These are phyloP conservation scores for Fusarium sp. DNA, from an alignment of 2,329 filamentous ascomycete genomes.

Conservation along the genomic window DNA sequence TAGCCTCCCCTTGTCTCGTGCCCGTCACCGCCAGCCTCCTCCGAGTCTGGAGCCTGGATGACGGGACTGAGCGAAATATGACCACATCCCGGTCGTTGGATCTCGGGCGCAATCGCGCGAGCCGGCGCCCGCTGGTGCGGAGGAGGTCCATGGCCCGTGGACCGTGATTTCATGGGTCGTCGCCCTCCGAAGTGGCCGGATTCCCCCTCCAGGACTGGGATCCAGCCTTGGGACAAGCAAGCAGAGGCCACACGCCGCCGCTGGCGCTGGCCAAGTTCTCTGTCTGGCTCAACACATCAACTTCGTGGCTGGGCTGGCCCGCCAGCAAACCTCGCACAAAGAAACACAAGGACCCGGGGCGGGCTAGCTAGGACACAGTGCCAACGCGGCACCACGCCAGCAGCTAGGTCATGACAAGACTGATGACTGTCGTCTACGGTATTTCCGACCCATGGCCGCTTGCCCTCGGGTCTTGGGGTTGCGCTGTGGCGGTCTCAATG, in stretches of 20 bases:
- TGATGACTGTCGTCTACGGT: constrained; percentile 6
- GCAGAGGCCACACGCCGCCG: constrained; percentile 19
- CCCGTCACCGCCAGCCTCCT: constrained; percentile 40
- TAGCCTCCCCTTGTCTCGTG: constrained; percentile 29
- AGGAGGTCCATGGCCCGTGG: constrained; percentile 33
- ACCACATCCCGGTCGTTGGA: constrained; percentile 40
- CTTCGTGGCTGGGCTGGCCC: constrained; percentile 38
- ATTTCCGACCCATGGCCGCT: constrained; percentile 37
- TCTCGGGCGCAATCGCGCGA: constrained; percentile 38
- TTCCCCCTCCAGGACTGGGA: constrained; percentile 34
- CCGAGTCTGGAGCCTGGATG: constrained; percentile 8
- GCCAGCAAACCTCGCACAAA: constrained; percentile 37
- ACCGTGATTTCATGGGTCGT: constrained; percentile 33
- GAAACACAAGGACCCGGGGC: constrained; percentile 27
- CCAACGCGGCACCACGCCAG: constrained; percentile 28
- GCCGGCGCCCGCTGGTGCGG: constrained; percentile 43
- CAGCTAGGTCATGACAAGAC: constrained; percentile 21
- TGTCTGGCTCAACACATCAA: constrained; percentile 14
- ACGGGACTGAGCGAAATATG: constrained; percentile 41
- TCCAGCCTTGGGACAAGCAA: constrained; percentile 26
- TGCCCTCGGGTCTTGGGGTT: constrained; percentile 37
- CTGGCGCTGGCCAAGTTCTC: constrained; percentile 27
- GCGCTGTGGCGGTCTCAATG: constrained; percentile 44
- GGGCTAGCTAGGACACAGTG: constrained; percentile 34
- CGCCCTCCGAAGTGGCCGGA: constrained; percentile 37